Evolutionary conservation across 2,329 filamentous ascomycete genomes (phyloP), one percentile per base, ranked within the genome.

Genomic region (Talaromyces sp.): DNA sequence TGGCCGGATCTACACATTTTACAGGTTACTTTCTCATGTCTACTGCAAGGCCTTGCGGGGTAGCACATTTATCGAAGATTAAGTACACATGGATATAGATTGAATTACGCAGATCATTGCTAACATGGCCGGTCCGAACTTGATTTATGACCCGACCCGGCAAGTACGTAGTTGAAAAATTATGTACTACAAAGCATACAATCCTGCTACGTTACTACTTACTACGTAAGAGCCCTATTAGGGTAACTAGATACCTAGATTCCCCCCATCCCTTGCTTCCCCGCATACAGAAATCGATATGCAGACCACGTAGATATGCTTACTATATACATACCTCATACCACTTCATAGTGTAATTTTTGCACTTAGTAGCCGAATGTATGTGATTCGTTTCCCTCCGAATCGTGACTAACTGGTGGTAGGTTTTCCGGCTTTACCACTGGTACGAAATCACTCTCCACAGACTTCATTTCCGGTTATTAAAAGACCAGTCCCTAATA

Each of bases 191-290:
- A 31, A 5, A 38, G 31, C 11, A 31, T 38, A 3, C 31, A 38
- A 22, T 56, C 29, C 31, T 38, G 25, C 53, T 7, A 5, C 1
- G 17, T 34, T 19, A 34, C 10, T 29, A 8, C 49, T 29, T 47
- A 1, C 7, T 19, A 38, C 34, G 25, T 22, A 27, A 22, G 13
- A 29, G 13, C 47, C 17, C 47, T 17, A 51, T 51, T 51, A 51
- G 22, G 47, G 11, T 7, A 17, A 27, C 47, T 29, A 47, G 38
- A 43, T 29, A 43, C 8, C 8, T 56, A 25, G n/a, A 13, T 53
- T n/a, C n/a, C n/a, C 25, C 13, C n/a, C 51, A 53, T n/a, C 60
- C 60, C 60, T 62, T 62, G 34, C 60, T 54, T 62, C 47, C 45
- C 60, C 47, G 25, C 60, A 61, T 25, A 53, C 60, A 53, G 45